These are phyloP conservation scores for Solanum etuberosum DNA, from an alignment of 257 asterid species.

Conservation along the genomic window DNA sequence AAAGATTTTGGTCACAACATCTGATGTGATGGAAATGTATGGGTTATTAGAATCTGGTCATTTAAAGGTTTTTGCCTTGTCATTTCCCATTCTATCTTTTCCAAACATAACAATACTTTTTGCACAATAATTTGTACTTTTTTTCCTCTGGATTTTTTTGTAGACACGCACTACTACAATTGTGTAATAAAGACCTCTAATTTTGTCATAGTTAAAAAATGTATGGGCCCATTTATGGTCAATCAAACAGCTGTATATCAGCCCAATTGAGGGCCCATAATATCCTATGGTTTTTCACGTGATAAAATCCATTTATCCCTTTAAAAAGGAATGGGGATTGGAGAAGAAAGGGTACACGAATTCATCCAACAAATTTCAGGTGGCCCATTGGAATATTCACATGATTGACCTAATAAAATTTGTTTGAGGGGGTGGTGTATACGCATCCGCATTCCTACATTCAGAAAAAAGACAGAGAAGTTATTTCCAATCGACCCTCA, in stretches of 20 bases:
- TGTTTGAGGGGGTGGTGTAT: neutral
- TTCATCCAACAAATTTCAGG: neutral
- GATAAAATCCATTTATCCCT: neutral
- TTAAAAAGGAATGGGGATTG: neutral
- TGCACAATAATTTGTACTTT: neutral
- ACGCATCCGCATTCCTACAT: no score
- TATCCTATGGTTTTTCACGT: neutral
- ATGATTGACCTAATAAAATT: neutral
- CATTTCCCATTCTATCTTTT: neutral
- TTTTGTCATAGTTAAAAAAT: neutral
- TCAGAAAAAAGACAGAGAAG: neutral
- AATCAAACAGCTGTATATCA: neutral
- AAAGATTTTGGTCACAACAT: neutral
- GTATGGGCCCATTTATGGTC: neutral
- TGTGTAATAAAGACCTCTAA: neutral
- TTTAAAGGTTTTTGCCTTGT: neutral
- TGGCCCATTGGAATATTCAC: neutral
- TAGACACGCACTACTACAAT: neutral
- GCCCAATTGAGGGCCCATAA: neutral
- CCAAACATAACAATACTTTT: neutral
- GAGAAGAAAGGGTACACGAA: neutral
- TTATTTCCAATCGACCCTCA: neutral
- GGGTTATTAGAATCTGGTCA: conserved; percentile 28
- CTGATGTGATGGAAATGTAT: conserved; percentile 9
- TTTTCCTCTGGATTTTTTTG: neutral